Base-by-base conservation (phyloP, 2,329 filamentous ascomycete genomes). In the Trichoderma sp. region DNA sequence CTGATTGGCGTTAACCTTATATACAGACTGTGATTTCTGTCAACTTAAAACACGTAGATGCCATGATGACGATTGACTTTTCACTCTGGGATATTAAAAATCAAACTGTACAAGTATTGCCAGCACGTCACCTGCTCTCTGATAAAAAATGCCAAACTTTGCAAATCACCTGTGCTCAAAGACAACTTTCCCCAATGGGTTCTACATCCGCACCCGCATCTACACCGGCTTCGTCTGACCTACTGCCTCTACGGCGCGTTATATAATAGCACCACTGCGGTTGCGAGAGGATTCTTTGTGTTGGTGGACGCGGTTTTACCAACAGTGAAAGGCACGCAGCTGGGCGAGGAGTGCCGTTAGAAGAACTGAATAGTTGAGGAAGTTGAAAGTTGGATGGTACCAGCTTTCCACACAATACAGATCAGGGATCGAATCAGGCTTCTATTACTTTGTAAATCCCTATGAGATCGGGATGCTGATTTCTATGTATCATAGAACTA, bases 291-390 rank as follows among this genome's bases (percentile, higher is more conserved):
- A 2, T 25, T 42, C 34, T 29, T 29, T 5, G 32, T 64, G 17
- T 39, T 64, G 22, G 22, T 53, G 34, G 45, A 64, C 13, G 45
- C 34, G 10, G 34, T 7, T 5, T 29, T 53, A 9, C 60, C 60
- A 15, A 39, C 32, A 6, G 45, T 39, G 5, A 53, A 53, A 4
- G 22, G 45, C 22, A 54, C 2, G 12, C 37, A 53, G 12, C 48
- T 53, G 48, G 17, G 1, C 2, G 60, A 53, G 35, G 22, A 4
- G 17, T 52, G 8, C 32, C 45, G 4, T 2, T n/a, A 19, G 60
- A 15, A 2, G 48, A n/a, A 39, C 22, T 9, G 17, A 54, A 4
- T 32, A 32, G 6, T 29, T 2, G 7, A 15, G 27, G 8, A 6
- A 2, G 2, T 7, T 39, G 15, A 15, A 8, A 17, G 15, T 39